Conservation (phyloP, 164 flowering plant species). For the Buxus sempervirens region DNA sequence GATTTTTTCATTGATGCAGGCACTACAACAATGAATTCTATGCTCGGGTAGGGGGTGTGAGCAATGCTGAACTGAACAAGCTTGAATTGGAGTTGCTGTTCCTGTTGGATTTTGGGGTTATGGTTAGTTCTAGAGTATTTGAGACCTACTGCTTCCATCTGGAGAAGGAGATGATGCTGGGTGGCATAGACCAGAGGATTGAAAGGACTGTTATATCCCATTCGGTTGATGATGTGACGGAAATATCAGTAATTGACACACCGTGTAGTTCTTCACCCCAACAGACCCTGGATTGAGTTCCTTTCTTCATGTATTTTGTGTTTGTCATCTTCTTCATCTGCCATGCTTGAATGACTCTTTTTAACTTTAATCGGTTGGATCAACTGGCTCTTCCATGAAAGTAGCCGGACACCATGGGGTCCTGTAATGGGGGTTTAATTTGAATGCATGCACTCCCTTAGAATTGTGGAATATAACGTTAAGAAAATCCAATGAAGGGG, state of each 20-base stretch:
- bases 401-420: too few species aligned
- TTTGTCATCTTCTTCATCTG: neutral
- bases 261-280: conserved; percentile 32
- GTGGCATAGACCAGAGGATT: conserved; percentile 29
- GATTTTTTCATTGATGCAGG: conserved; percentile 33
- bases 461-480: too few species aligned
- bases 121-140: conserved; percentile 64
- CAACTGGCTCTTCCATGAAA: neutral
- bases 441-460: too few species aligned
- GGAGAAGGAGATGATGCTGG: conserved; percentile 69
- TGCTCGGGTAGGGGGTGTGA: conserved; percentile 92
- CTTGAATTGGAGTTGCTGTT: conserved; percentile 81
- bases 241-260: conserved; percentile 43
- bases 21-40: conserved; percentile 88
- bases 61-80: conserved; percentile 72
- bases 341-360: neutral
- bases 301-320: neutral
- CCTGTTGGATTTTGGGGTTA: conserved; percentile 69
- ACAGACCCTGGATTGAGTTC: conserved; percentile 14
- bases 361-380: neutral
- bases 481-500: too few species aligned
- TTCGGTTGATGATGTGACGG: conserved; percentile 42
- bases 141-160: conserved; percentile 81
- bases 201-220: conserved; percentile 30
- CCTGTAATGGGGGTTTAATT: too few species aligned